Evolutionary conservation across 306 rosid species (phyloP), one percentile per base, ranked within the genome.

Genomic region (Prosopis cineraria): DNA sequence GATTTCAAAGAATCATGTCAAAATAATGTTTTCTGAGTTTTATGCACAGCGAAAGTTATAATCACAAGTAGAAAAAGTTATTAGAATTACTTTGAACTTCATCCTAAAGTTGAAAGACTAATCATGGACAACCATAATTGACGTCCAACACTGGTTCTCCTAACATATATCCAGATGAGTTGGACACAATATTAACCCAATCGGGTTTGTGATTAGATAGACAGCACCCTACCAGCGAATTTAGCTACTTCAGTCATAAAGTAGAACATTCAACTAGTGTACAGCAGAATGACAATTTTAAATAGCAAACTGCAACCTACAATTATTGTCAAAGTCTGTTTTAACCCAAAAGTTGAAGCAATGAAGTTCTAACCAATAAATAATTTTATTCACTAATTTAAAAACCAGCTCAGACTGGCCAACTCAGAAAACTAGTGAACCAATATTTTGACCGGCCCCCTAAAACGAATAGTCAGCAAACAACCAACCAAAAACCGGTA

Each of bases 1-100:
- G 79, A 68, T 62, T 78, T 34, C 7, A 58, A 78, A 79, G 60
- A 67, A 71, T 53, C 33, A 24, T 8, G 67, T 84, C 52, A 84
- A 79, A 67, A 47, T 16, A 34, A 34, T 75, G 70, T 48, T 77
- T 37, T 75, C 27, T 30, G 45, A 56, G 79, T 29, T 27, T 22
- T 67, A 52, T 74, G 31, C 39, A 63, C 20, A 41, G 45, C 64
- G 45, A 53, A 73, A 81, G 52, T 14, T 24, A 72, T 31, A 81
- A 65, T 58, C 72, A 70, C 76, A 34, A 56, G 19, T 75, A 43
- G 11, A 17, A 79, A 62, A 2, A 52, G 24, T 66, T 40, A 48
- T 73, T 43, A 84, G n/a, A 45, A 30, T 29, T 76, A 47, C 24
- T 37, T 80, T 55, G n/a, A 59, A 52, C 25, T 36, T 17, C 47